Conservation (phyloP, 2,329 filamentous ascomycete genomes). For the Niveomyces coronatus region DNA sequence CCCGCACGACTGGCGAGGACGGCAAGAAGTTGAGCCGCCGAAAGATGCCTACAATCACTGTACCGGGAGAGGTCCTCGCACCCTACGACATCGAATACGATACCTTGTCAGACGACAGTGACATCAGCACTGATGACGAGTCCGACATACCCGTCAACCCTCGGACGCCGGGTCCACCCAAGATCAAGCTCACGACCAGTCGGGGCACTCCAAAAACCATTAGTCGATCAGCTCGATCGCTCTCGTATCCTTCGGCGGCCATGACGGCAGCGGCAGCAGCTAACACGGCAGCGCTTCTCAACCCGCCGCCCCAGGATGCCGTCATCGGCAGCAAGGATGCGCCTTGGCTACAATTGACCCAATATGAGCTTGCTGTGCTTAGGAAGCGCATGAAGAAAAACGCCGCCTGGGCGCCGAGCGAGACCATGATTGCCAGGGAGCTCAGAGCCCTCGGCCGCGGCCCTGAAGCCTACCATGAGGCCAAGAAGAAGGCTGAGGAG, state of each 20-base stretch:
- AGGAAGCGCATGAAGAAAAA: conserved; percentile 90
- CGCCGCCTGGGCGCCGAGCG: conserved; percentile 72
- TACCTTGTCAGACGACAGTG: conserved; percentile 41
- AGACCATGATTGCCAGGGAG: conserved; percentile 76
- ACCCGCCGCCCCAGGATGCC: conserved; percentile 50
- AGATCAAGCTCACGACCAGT: conserved; percentile 38
- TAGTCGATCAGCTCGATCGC: conserved; percentile 26
- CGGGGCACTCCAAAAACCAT: conserved; percentile 32
- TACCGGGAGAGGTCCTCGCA: conserved; percentile 55
- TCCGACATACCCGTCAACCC: conserved; percentile 28
- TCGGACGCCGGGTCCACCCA: conserved; percentile 28
- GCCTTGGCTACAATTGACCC: conserved; percentile 56
- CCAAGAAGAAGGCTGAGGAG: conserved; percentile 54
- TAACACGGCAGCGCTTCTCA: conserved; percentile 33
- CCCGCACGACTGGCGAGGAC: conserved; percentile 32
- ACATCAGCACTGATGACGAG: conserved; percentile 42
- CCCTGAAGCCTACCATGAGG: conserved; percentile 49
- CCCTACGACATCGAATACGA: conserved; percentile 57
- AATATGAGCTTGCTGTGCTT: conserved; percentile 56
- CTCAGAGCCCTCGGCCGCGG: conserved; percentile 61
- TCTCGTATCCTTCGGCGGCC: conserved; percentile 24
- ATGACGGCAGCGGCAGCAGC: conserved; percentile 29
- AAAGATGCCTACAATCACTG: conserved; percentile 47
- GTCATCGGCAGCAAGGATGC: conserved; percentile 48
- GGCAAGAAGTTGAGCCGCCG: conserved; percentile 36